Base-by-base conservation (phyloP, 495 filamentous ascomycete genomes). In the Ramalina intermedia region DNA sequence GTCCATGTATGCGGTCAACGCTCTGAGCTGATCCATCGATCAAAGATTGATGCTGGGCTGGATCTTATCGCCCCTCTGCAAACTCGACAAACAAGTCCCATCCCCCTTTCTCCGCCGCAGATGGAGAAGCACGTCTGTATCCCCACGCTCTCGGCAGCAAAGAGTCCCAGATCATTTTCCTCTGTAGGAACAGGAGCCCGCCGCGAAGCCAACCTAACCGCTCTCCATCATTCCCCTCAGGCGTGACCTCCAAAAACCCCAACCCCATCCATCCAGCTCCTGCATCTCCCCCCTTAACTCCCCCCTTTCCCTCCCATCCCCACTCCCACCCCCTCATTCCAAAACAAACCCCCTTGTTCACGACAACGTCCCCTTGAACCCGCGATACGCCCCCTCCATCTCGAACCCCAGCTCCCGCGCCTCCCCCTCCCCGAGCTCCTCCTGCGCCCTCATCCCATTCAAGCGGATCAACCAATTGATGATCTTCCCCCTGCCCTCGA, bases 401-500 rank as follows among this genome's bases (percentile, higher is more conserved):
- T 94, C 85, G 61, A 93, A 78, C 36, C 85, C 75, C 55, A 96
- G 69, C 63, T 99, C 84, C 42, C 93, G 71, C 6, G 82, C 82
- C 65, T 96, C 87, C 14, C 87, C 82, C 58, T 95, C 84, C 49
- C 70, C 81, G 57, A 99, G 65, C 62, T 95, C 88, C 53, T 96
- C 88, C 2, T 87, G 87, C 18, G 87, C 89, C 54, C 86, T 82
- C 91, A 96, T 96, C 64, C 94, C 87, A 62, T 99, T 96, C 55
- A 99, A 69, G 23, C 84, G 79, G 58, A 99, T 99, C 56, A 99
- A 71, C 93, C 93, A 99, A 60, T 93, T 87, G 38, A 99, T 85
- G 57, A 99, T 96, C 71, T 96, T 96, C 38, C 84, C 87, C 57
- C 90, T 79, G 55, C 82, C 85, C 52, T 95, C 87, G 63, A 96